These are phyloP conservation scores for Ogataea trehalophila DNA, from an alignment of 805 yeast genomes.

Conservation along the genomic window DNA sequence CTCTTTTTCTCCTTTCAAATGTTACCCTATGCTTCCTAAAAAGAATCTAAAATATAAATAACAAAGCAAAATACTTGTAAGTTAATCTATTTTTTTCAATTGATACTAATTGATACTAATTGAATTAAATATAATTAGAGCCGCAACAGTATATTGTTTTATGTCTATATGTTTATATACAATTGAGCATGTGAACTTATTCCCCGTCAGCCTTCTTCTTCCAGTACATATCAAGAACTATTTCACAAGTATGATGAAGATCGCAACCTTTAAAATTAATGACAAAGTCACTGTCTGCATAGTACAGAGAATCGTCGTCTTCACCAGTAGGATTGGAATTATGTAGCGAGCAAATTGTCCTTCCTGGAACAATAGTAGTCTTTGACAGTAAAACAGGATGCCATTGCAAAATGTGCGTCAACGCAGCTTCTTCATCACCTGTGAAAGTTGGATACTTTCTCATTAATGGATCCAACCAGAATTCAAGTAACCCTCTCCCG, in stretches of 20 bases:
- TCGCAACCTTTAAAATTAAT: constrained; percentile 58
- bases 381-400: constrained; percentile 77
- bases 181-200: neutral
- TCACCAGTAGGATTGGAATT: constrained; percentile 25
- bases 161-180: too few species aligned
- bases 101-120: too few species aligned
- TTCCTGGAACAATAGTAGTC: constrained; percentile 66
- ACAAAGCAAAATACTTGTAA: neutral
- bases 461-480: constrained; percentile 71
- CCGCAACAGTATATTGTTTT: too few species aligned
- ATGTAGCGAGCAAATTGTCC: constrained; percentile 47
- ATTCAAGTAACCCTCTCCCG: constrained; percentile 69
- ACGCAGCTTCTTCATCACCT: constrained; percentile 55
- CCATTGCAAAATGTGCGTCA: constrained; percentile 92
- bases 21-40: too few species aligned
- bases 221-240: constrained; percentile 38
- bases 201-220: constrained; percentile 13
- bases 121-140: too few species aligned
- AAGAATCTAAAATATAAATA: too few species aligned
- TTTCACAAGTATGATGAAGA: constrained; percentile 46
- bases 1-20: neutral
- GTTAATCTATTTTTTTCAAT: too few species aligned
- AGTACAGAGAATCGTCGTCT: constrained; percentile 46
- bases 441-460: constrained; percentile 62
- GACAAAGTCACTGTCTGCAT: constrained; percentile 62